phyloP scores from a whole-genome alignment of 1,139 yeast genomes.

The Geotrichum cucujoidarum region DNA sequence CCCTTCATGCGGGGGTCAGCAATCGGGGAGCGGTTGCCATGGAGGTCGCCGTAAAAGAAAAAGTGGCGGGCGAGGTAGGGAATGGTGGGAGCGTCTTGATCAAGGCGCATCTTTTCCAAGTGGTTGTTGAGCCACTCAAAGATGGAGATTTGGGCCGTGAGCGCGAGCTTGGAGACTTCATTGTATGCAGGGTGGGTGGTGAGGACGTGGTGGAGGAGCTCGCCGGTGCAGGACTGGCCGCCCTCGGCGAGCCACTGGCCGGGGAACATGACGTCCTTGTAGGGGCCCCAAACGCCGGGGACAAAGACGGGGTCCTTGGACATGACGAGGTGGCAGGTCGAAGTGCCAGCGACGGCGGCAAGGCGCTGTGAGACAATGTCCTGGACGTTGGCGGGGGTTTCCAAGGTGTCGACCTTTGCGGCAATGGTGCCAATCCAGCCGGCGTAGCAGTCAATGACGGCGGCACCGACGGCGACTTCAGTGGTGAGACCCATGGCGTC shows the following conservation, averaged over 20 bases:
- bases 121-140: conserved; percentile 78
- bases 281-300: conserved; percentile 98
- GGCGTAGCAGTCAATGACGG: conserved; percentile 96
- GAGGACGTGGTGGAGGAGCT: conserved; percentile 82
- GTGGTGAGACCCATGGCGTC: conserved; percentile 75
- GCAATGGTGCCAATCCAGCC: conserved; percentile 99
- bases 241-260: conserved; percentile 98
- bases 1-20: conserved; percentile 95
- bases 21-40: conserved; percentile 93
- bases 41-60: conserved; percentile 93
- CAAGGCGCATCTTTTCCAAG: conserved; percentile 61
- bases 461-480: conserved; percentile 82
- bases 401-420: conserved; percentile 51
- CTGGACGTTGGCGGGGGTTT: conserved; percentile 41
- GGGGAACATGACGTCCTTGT: conserved; percentile 83
- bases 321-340: conserved; percentile 92
- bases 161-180: conserved; percentile 47
- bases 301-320: conserved; percentile 84
- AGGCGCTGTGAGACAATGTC: conserved; percentile 64
- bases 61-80: conserved; percentile 76
- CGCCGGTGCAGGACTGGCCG: conserved; percentile 97
- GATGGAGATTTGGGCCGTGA: conserved; percentile 55
- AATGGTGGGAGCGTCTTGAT: conserved; percentile 58
- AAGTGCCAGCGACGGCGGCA: conserved; percentile 98
- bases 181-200: conserved; percentile 83